Evolutionary conservation across 441 rosid species (phyloP), one percentile per base, ranked within the genome.

Genomic region (Lepidium campestre): DNA sequence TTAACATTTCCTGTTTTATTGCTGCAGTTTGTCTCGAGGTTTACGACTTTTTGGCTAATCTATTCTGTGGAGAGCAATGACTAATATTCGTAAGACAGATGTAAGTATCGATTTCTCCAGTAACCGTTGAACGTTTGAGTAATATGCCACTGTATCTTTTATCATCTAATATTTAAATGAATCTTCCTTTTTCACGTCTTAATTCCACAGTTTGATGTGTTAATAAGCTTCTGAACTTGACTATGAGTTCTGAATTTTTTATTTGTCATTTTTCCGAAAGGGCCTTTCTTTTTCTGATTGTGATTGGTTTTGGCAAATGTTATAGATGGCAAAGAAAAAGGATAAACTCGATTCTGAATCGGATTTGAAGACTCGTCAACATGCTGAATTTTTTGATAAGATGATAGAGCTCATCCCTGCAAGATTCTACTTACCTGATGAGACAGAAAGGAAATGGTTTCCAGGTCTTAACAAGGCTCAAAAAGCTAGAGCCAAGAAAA

Each of bases 321-420:
- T 68, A 7, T 35, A 80, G 85, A 84, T 79, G 96, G 81, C 71
- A 71, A 87, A 70, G 82, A 79, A 78, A 64, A 84, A 34, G 64
- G 58, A 18, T 13, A 69, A 48, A 14, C 10, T 56, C 63, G 67
- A 44, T 36, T 4, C 66, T 34, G 76, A 49, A 11, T 18, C 53
- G 0, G 71, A 82, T 79, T 34, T 86, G 0, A 86, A 79, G 67
- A 77, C 81, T 74, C 88, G 75, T 76, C 62, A 82, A 56, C 82
- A 77, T 77, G 72, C 87, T 4, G 62, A 71, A 32, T 87, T 86
- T 77, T 89, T 87, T 23, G 96, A 91, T 75, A 85, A 81, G 74
- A 68, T 89, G 74, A 19, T 89, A 22, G 88, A 87, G 77, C 89
- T 87, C 45, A 79, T 87, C 65, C 97, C 98, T 4, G 95, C 98